These are phyloP conservation scores for Hemisphaericaspora xylofermentans DNA, from an alignment of 1,139 yeast genomes.

Conservation along the genomic window DNA sequence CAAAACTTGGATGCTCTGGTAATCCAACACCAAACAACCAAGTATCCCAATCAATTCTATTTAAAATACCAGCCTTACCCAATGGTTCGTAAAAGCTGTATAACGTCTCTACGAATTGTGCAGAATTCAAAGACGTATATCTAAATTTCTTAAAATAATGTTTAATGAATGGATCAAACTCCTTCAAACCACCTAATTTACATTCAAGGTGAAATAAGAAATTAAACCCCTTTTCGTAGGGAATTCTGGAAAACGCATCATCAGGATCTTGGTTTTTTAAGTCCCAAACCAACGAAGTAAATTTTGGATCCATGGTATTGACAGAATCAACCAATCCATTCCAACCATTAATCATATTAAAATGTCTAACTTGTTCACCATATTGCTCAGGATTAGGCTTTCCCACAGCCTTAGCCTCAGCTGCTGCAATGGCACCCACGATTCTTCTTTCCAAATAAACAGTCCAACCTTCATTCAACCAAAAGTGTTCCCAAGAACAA, in stretches of 20 bases:
- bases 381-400: slow-evolving; percentile 18
- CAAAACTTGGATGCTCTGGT: slow-evolving; percentile 32
- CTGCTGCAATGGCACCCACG: slow-evolving; percentile 30
- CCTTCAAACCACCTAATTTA: slow-evolving; percentile 25
- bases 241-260: slow-evolving; percentile 35
- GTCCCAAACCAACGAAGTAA: slow-evolving; percentile 31
- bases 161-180: slow-evolving; percentile 33
- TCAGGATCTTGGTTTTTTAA: slow-evolving; percentile 31
- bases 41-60: slow-evolving; percentile 25
- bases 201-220: slow-evolving; percentile 32
- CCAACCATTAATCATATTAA: slow-evolving; percentile 33
- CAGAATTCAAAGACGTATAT: slow-evolving; percentile 31
- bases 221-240: slow-evolving; percentile 39
- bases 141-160: slow-evolving; percentile 32
- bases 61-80: slow-evolving; percentile 19
- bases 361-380: slow-evolving; percentile 34
- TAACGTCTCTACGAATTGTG: slow-evolving; percentile 29
- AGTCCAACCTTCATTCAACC: slow-evolving; percentile 44
- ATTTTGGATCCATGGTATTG: slow-evolving; percentile 18
- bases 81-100: slow-evolving; percentile 29
- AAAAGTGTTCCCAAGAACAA: slow-evolving; percentile 39
- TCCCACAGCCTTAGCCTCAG: slow-evolving; percentile 24
- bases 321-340: slow-evolving; percentile 26
- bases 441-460: slow-evolving; percentile 39
- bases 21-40: slow-evolving; percentile 34